Percentiles rank a stretch among this genome's conserved stretches.
phyloP scores from a whole-genome alignment of 208 protist species.

The Trichomonas gallinae region DNA sequence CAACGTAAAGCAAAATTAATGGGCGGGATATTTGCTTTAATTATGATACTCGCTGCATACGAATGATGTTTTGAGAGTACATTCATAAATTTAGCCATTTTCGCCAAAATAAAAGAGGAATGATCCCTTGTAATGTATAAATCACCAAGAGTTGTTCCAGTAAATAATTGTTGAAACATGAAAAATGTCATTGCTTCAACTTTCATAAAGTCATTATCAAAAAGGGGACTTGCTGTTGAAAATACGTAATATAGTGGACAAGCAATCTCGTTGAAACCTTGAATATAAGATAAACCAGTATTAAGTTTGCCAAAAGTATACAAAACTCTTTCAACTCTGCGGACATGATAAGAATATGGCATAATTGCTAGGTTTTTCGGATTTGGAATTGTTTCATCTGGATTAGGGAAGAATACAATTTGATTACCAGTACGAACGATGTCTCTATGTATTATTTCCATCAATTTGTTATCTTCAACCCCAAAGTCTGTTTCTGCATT shows the following conservation, averaged over 20 bases:
- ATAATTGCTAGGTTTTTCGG: not conserved
- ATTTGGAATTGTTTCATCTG: not conserved
- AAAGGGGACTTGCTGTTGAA: not conserved
- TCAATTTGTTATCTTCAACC: not conserved
- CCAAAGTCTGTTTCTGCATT: not conserved
- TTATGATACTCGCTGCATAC: not conserved
- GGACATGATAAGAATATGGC: not conserved
- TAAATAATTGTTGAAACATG: not conserved
- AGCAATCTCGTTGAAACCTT: not conserved
- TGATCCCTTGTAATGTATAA: not conserved
- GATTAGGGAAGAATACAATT: not conserved
- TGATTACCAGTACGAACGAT: not conserved
- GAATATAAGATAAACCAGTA: not conserved
- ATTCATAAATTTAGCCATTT: not conserved
- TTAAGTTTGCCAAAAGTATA: not conserved
- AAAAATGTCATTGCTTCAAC: not conserved
- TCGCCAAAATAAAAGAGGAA: not conserved
- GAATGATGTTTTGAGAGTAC: not conserved
- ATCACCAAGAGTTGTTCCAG: not conserved
- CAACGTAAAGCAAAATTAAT: not conserved
- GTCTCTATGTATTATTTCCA: not conserved
- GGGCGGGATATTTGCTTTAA: not conserved
- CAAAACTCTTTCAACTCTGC: not conserved
- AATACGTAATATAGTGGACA: not conserved
- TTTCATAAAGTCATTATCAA: not conserved